phyloP scores from a whole-genome alignment of 495 filamentous ascomycete genomes.

The Aspergillus homomorphus region DNA sequence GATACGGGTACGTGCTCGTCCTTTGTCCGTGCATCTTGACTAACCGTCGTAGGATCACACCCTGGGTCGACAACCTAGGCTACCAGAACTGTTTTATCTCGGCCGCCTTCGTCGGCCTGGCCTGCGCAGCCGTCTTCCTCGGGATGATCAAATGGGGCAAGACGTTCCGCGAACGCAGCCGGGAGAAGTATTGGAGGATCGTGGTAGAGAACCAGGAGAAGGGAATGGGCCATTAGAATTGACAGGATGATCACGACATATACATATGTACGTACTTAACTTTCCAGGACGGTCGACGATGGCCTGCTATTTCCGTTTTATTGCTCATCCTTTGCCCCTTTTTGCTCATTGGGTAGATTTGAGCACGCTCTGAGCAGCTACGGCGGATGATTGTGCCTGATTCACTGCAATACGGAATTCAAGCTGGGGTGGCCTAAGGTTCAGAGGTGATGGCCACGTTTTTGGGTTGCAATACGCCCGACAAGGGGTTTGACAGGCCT shows the following conservation, averaged over 20 bases:
- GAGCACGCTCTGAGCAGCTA: too few species aligned
- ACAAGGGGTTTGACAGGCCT: too few species aligned
- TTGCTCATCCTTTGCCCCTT: too few species aligned
- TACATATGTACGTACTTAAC: too few species aligned
- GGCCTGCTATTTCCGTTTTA: too few species aligned
- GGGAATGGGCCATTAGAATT: constrained; percentile 40
- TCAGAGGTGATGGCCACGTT: too few species aligned
- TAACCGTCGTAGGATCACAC: constrained; percentile 49
- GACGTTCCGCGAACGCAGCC: constrained; percentile 34
- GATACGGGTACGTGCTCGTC: constrained; percentile 44
- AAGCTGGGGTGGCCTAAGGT: too few species aligned
- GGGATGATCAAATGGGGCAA: constrained; percentile 57
- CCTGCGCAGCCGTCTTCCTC: constrained; percentile 51
- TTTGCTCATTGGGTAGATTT: too few species aligned
- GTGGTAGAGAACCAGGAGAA: constrained; percentile 39
- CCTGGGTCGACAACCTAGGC: constrained; percentile 58
- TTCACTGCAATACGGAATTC: too few species aligned
- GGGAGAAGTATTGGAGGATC: constrained; percentile 42
- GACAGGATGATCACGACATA: background rate
- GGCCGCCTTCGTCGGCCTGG: constrained; percentile 58
- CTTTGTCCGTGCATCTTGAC: background rate
- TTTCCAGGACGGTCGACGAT: too few species aligned
- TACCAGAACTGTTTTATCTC: constrained; percentile 63
- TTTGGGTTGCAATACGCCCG: too few species aligned
- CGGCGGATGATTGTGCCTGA: too few species aligned